A percentile compares a stretch with the other conserved stretches of the same genome.
Evolutionary conservation across 129 eudicot species (phyloP).

Genomic region (Escallonia rubra): DNA sequence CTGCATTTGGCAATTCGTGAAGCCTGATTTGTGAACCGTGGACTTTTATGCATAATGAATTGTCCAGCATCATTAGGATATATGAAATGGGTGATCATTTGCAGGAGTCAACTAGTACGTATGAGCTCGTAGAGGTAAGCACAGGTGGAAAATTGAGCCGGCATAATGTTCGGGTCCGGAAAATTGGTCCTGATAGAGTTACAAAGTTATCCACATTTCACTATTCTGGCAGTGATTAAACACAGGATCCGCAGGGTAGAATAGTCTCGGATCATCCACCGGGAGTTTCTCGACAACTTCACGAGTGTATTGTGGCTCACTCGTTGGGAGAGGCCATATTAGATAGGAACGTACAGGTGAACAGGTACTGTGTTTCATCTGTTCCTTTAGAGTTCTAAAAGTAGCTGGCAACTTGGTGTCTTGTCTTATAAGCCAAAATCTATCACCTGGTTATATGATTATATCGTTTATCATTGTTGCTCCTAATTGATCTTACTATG

Average conservation of each 20-base stretch:
- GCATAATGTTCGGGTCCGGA: constrained; percentile 85
- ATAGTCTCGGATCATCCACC: constrained; percentile 85
- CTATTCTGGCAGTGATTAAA: constrained; percentile 56
- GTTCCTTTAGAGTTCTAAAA: neutral
- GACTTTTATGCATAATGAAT: neutral
- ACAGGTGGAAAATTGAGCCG: constrained; percentile 82
- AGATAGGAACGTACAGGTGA: constrained; percentile 87
- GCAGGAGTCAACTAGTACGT: constrained; percentile 74
- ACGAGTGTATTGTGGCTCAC: constrained; percentile 90
- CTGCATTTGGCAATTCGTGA: neutral
- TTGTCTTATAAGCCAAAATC: neutral
- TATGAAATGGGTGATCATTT: constrained; percentile 3
- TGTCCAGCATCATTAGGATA: neutral
- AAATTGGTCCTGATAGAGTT: constrained; percentile 75
- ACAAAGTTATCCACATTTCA: constrained; percentile 88
- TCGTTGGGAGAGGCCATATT: constrained; percentile 85
- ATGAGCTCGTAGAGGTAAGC: constrained; percentile 78
- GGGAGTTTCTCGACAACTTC: constrained; percentile 75
- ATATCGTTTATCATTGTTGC: neutral
- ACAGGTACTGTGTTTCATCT: constrained; percentile 45
- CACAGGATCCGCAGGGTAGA: constrained; percentile 87
- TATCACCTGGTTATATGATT: no score
- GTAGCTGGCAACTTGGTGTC: neutral
- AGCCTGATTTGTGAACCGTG: neutral
- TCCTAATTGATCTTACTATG: no score